Evolutionary conservation across 2,329 filamentous ascomycete species (phyloP).

Genomic region (Pestalotiopsis sp.): DNA sequence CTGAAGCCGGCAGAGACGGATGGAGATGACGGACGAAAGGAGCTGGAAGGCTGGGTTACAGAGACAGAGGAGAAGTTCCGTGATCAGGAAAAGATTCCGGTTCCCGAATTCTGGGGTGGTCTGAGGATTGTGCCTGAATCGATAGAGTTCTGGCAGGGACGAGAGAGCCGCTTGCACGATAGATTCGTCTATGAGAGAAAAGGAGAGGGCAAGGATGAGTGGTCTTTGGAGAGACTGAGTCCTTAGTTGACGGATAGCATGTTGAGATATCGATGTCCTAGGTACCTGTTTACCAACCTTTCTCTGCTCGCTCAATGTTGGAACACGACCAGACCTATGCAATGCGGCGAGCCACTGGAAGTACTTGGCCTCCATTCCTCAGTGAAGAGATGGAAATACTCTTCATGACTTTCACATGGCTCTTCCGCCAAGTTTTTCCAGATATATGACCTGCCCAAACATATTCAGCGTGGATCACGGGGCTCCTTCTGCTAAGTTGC

Average conservation of each 20-base stretch:
- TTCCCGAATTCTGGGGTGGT: slow-evolving; percentile 94
- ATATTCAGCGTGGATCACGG: no score
- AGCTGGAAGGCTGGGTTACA: slow-evolving; percentile 75
- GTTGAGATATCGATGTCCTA: no score
- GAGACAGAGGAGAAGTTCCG: slow-evolving; percentile 77
- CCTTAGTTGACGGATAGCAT: slow-evolving; percentile 46
- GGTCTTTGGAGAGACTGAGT: slow-evolving; percentile 73
- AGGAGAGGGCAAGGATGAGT: slow-evolving; percentile 47
- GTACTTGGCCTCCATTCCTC: no score
- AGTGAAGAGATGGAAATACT: no score
- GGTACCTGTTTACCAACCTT: no score
- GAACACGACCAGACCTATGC: no score
- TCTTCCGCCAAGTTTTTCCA: no score
- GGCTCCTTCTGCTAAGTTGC: no score
- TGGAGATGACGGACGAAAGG: slow-evolving; percentile 63
- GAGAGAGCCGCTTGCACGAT: slow-evolving; percentile 88
- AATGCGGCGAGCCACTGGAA: no score
- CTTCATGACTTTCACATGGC: no score
- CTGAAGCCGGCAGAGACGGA: slow-evolving; percentile 45
- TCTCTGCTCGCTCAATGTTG: no score
- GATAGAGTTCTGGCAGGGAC: slow-evolving; percentile 96
- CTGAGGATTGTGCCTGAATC: slow-evolving; percentile 80
- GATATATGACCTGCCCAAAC: no score
- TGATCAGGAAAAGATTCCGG: slow-evolving; percentile 75
- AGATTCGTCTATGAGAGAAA: slow-evolving; percentile 81